phyloP scores from a whole-genome alignment of 371 early-diverging fungal genomes.

The Mucor velutinosus region DNA sequence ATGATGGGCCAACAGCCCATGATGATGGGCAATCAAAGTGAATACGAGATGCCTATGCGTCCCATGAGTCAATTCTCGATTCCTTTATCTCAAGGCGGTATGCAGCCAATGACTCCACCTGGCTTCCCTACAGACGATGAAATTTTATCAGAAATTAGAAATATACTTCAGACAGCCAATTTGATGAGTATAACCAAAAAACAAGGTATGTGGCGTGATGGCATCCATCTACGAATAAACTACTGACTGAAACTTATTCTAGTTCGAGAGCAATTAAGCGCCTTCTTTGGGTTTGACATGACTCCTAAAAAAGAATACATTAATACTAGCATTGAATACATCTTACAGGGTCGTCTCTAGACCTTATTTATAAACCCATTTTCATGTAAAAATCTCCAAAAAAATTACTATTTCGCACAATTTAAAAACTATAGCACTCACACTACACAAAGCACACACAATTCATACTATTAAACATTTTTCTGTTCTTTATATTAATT shows the following conservation, averaged over 20 bases:
- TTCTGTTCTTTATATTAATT: neutral
- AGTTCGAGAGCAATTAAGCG: conserved; percentile 81
- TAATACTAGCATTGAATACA: conserved; percentile 81
- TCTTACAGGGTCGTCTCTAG: conserved; percentile 54
- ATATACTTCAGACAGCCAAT: conserved; percentile 79
- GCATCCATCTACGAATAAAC: neutral
- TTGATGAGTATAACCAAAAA: conserved; percentile 85
- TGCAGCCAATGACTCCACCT: conserved; percentile 40
- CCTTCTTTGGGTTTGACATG: conserved; percentile 86
- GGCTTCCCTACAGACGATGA: conserved; percentile 85
- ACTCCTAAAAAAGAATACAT: conserved; percentile 83
- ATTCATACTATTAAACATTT: neutral
- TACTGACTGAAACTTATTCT: neutral
- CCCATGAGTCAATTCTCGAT: conserved; percentile 45
- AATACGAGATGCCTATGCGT: conserved; percentile 28
- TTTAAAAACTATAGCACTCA: neutral
- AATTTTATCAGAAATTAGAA: conserved; percentile 77
- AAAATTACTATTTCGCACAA: neutral
- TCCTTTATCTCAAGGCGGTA: conserved; percentile 33
- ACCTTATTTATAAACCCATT: neutral
- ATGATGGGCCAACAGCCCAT: conserved; percentile 12
- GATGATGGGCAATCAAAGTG: conserved; percentile 21
- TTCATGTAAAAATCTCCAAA: conserved; percentile 5
- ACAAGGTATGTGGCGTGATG: conserved; percentile 50
- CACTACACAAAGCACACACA: neutral